Conservation (phyloP, 768 basidiomycete species). For the Terana coerulea region DNA sequence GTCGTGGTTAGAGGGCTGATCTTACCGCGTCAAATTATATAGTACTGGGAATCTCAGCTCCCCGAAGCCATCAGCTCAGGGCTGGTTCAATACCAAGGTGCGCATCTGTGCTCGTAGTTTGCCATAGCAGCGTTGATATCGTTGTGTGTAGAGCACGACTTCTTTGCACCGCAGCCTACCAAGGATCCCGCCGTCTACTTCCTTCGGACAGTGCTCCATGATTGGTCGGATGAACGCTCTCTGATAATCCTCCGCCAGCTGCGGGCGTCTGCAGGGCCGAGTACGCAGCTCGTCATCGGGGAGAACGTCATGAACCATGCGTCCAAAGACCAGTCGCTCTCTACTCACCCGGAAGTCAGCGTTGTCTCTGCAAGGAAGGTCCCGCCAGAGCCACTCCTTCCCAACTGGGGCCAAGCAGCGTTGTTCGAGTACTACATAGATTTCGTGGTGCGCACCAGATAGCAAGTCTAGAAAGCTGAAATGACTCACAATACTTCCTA, state of each 20-base stretch:
- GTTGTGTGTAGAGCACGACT: conserved; percentile 17
- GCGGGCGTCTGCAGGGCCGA: conserved; percentile 20
- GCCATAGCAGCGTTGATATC: neutral
- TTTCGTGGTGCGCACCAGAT: conserved; percentile 11
- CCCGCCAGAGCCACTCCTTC: conserved; percentile 17
- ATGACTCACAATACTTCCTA: conserved; percentile 1
- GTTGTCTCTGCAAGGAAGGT: conserved; percentile 18
- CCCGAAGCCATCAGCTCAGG: conserved; percentile 2
- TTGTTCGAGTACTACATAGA: conserved; percentile 20
- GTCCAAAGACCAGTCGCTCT: conserved; percentile 11
- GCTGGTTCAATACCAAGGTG: conserved; percentile 1
- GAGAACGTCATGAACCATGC: conserved; percentile 23
- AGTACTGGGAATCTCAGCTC: conserved; percentile 13
- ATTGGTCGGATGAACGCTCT: conserved; percentile 30
- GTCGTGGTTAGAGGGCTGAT: no score
- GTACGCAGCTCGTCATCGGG: conserved; percentile 25
- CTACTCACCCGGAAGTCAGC: conserved; percentile 16
- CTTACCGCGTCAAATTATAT: no score
- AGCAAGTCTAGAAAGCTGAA: neutral
- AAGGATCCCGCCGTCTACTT: conserved; percentile 24
- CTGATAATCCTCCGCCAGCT: conserved; percentile 23
- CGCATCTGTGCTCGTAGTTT: neutral
- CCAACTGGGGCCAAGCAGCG: conserved; percentile 13
- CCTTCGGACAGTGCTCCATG: conserved; percentile 27
- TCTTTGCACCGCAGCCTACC: conserved; percentile 27